Base-by-base conservation (phyloP, 2,329 filamentous ascomycete genomes). In the Talaromyces rugulosus region DNA sequence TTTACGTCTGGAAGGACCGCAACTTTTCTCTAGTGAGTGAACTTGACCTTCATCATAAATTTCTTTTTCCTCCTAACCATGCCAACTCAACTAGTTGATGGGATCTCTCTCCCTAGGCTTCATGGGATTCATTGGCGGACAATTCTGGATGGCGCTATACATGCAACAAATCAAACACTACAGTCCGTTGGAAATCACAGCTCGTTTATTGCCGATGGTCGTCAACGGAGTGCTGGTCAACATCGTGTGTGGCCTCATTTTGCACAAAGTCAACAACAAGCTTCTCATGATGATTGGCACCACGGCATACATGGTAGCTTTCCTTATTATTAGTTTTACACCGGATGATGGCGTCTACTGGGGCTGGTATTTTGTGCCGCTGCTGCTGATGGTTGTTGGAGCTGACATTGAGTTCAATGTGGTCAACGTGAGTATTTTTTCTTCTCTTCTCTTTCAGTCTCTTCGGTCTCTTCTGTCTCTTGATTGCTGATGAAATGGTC, bases 361-460 rank as follows among this genome's bases (percentile, higher is more conserved):
- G 87, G 82, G 82, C 0, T 85, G 88, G 63, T 80, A 83, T 5
- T 90, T 90, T 69, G 86, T 87, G 0, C 81, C 82, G 0, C 73
- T 89, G 44, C 73, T 86, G 16, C 72, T 90, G 30, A 82, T 83
- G 27, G 87, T 89, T 1, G 76, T 88, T 4, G 88, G 88, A 1
- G 87, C 87, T 0, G 88, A 90, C 69, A 83, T 90, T 36, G 84
- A 89, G 62, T 90, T 89, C 72, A 89, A 89, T 63, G 87, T 90
- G 27, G 83, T 85, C 3, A 90, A 90, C 67, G 83, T 87, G 70
- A 67, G 82, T 74, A 2, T 16, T 1, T n/a, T 5, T 16, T 5
- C 16, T 8, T 30, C 9, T 18, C 5, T 51, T 23, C 30, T 40
- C 27, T 18, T 40, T 36, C 23, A 30, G 8, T 36, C 23, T 34